These are phyloP conservation scores for Debaryomyces tyrocola DNA, from an alignment of 805 yeast species.

Conservation along the genomic window DNA sequence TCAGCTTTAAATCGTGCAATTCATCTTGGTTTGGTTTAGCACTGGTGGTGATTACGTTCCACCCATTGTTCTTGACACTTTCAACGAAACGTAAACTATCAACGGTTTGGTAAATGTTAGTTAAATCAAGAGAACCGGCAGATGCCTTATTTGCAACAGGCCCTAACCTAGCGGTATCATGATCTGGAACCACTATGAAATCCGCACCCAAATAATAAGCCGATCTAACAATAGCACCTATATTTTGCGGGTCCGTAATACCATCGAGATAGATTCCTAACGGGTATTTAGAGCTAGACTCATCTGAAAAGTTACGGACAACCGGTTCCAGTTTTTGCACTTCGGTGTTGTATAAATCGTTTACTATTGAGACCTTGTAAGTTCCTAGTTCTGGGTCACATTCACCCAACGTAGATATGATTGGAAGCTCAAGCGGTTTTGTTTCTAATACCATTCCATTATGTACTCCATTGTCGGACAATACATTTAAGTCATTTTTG, in stretches of 20 bases:
- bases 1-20: constrained; percentile 16
- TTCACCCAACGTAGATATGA: constrained; percentile 26
- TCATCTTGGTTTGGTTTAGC: constrained; percentile 29
- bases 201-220: constrained; percentile 84
- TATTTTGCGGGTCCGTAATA: constrained; percentile 81
- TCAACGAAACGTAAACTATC: constrained; percentile 66
- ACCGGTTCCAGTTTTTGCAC: constrained; percentile 11
- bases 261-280: constrained; percentile 77
- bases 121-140: constrained; percentile 79
- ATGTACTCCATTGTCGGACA: constrained; percentile 72
- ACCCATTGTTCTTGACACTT: constrained; percentile 54
- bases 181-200: constrained; percentile 66
- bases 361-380: constrained; percentile 18
- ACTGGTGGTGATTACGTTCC: constrained; percentile 71
- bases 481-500: constrained; percentile 55
- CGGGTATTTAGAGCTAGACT: constrained; percentile 41
- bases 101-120: constrained; percentile 58
- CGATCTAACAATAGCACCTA: constrained; percentile 79
- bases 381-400: constrained; percentile 15
- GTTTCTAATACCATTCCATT: constrained; percentile 78
- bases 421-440: constrained; percentile 45
- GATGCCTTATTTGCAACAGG: constrained; percentile 80
- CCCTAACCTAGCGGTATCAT: constrained; percentile 71
- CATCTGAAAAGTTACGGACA: constrained; percentile 11
- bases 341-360: constrained; percentile 16